Evolutionary conservation across 2,329 filamentous ascomycete genomes (phyloP).

Genomic region (Penicillium sp.): DNA sequence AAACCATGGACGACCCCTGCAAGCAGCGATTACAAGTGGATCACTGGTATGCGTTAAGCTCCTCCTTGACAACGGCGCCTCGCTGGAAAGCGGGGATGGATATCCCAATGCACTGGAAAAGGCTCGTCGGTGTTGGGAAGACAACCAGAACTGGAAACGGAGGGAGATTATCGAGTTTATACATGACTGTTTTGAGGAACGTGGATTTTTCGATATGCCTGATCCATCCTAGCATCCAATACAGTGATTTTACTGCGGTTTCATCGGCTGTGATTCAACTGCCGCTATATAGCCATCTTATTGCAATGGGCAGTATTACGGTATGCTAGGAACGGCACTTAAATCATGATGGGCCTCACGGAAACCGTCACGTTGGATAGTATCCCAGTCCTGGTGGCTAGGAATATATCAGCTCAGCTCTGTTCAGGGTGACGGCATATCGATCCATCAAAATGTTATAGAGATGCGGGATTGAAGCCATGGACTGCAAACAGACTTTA

Average conservation of each 20-base stretch:
- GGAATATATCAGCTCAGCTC: no score
- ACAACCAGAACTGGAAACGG: background rate
- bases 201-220: background rate
- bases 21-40: background rate
- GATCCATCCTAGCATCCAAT: background rate
- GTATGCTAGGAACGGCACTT: no score
- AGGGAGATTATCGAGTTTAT: background rate
- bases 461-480: no score
- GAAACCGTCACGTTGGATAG: no score
- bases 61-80: background rate
- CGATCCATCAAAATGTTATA: no score
- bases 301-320: no score
- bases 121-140: background rate
- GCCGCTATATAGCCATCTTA: no score
- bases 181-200: background rate
- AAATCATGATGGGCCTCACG: no score
- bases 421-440: no score
- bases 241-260: background rate
- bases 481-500: no score
- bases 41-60: background rate
- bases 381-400: no score
- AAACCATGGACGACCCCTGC: background rate
- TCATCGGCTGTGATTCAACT: no score
- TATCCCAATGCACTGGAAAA: background rate
- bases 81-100: background rate